A percentile compares a stretch with the other conserved stretches of the same genome.
Conservation (phyloP, 23 red algal genomes). For the Cyanidium caldarium region DNA sequence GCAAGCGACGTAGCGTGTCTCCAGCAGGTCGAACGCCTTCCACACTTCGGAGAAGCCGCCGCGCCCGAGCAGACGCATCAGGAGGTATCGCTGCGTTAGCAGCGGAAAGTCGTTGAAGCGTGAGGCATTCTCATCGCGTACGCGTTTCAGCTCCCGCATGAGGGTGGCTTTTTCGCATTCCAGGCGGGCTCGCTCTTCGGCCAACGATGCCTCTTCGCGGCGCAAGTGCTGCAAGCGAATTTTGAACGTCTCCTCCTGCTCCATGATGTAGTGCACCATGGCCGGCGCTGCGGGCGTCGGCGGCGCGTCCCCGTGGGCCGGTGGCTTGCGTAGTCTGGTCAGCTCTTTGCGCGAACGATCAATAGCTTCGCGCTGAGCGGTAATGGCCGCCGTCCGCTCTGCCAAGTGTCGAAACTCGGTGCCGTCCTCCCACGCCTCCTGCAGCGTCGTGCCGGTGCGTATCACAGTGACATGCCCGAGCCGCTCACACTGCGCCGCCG, state of each 20-base stretch:
- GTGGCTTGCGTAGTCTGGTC: constrained; percentile 3
- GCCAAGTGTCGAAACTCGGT: constrained; percentile 28
- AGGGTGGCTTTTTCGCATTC: constrained; percentile 40
- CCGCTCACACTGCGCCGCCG: constrained; percentile 26
- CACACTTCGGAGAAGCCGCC: constrained; percentile 92
- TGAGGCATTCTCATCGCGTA: constrained; percentile 52
- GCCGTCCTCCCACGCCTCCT: constrained; percentile 79
- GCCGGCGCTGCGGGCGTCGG: background rate
- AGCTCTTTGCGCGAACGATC: constrained; percentile 46
- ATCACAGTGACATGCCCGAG: constrained; percentile 37
- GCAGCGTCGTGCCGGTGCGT: constrained; percentile 39
- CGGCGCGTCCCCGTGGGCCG: background rate
- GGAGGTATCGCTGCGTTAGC: constrained; percentile 52
- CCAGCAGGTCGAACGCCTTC: constrained; percentile 59
- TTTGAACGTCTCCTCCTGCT: constrained; percentile 50
- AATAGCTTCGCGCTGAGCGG: constrained; percentile 17
- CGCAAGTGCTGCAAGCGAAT: constrained; percentile 28
- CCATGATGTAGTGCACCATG: constrained; percentile 9
- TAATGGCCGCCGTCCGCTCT: constrained; percentile 9
- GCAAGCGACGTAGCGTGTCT: constrained; percentile 43
- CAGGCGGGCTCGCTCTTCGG: constrained; percentile 7
- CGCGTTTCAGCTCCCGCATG: constrained; percentile 58
- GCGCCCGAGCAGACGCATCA: constrained; percentile 63
- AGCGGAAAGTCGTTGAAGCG: constrained; percentile 40
- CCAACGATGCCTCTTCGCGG: constrained; percentile 27